phyloP scores from a whole-genome alignment of 495 filamentous ascomycete genomes.

The Neurospora sublineolata region DNA sequence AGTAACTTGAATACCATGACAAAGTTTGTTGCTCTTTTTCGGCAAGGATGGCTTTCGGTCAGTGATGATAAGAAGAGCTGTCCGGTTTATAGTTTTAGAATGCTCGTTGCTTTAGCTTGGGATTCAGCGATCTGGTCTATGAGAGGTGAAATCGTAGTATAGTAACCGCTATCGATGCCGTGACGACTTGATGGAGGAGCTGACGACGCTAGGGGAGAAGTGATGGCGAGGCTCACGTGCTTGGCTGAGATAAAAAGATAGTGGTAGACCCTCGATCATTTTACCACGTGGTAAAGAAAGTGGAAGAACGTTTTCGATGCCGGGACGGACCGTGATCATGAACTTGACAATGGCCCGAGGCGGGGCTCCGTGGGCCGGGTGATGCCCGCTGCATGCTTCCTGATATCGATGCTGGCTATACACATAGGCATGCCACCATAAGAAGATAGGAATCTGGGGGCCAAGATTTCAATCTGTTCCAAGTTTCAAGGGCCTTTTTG shows the following conservation, averaged over 20 bases:
- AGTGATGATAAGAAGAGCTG: background rate
- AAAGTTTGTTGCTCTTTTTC: background rate
- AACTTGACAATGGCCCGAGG: background rate
- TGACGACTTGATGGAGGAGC: background rate
- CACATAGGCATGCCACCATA: background rate
- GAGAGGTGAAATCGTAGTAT: background rate
- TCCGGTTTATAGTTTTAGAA: background rate
- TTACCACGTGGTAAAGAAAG: background rate
- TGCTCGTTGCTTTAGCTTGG: background rate
- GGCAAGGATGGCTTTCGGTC: background rate
- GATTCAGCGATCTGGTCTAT: background rate
- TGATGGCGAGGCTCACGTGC: background rate
- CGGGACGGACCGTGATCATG: background rate
- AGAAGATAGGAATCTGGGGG: background rate
- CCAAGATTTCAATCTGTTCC: background rate
- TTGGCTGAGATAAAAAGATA: background rate
- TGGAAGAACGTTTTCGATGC: background rate
- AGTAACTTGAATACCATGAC: background rate
- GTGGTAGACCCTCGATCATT: background rate
- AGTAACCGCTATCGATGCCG: background rate
- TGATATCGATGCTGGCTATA: background rate
- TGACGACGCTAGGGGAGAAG: background rate
- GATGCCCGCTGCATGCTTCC: background rate
- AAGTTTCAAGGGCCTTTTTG: background rate
- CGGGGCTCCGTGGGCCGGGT: background rate